phyloP scores from a whole-genome alignment of 768 basidiomycete species.

The Suillus plorans region DNA sequence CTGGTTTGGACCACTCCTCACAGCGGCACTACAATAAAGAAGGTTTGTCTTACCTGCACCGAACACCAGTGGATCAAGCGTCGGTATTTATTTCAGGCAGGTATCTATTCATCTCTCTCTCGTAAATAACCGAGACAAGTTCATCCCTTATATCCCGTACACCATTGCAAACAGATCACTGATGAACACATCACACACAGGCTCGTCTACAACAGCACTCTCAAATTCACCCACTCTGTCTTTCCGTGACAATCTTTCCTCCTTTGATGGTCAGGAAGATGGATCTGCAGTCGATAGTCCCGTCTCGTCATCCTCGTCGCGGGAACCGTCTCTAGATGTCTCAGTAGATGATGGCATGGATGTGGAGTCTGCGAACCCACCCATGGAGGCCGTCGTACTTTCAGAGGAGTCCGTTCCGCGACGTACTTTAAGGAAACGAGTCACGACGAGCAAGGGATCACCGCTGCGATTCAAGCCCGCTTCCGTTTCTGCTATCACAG shows the following conservation, averaged over 20 bases:
- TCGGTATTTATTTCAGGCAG: constrained; percentile 10
- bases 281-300: constrained; percentile 28
- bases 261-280: constrained; percentile 32
- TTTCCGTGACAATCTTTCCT: constrained; percentile 30
- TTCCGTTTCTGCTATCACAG: constrained; percentile 19
- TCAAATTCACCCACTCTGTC: constrained; percentile 30
- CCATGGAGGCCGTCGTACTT: constrained; percentile 26
- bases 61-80: constrained; percentile 14
- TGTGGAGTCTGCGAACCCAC: constrained; percentile 20
- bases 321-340: constrained; percentile 31
- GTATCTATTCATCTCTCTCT: constrained; percentile 6
- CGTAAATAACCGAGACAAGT: not conserved
- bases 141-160: not conserved
- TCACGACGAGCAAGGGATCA: constrained; percentile 22
- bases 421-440: constrained; percentile 29
- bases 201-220: constrained; percentile 17
- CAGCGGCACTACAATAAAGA: constrained; percentile 15
- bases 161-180: constrained; percentile 2
- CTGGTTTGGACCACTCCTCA: constrained; percentile 14
- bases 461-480: constrained; percentile 24
- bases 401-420: constrained; percentile 19
- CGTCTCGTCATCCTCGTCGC: constrained; percentile 30
- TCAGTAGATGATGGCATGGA: constrained; percentile 27
- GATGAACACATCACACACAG: constrained; percentile 14
- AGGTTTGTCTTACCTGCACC: constrained; percentile 10